Conservation (phyloP, 495 filamentous ascomycete genomes). For the Penicillium atrosanguineum region DNA sequence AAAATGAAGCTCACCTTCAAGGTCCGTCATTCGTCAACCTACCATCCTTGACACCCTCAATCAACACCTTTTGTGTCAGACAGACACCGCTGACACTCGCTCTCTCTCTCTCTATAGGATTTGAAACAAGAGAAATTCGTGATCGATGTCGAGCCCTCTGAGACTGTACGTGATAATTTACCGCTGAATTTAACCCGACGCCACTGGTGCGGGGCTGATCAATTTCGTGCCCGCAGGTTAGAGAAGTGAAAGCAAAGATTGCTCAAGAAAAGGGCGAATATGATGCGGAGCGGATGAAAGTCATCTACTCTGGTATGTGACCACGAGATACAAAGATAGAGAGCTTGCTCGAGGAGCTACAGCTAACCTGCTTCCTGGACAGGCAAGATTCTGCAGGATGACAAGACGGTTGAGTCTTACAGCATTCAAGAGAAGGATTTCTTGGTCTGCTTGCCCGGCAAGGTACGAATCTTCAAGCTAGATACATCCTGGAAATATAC, state of each 20-base stretch:
- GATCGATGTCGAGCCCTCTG: constrained; percentile 88
- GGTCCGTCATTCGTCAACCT: constrained; percentile 40
- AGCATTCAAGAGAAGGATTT: constrained; percentile 99
- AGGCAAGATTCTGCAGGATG: constrained; percentile 99
- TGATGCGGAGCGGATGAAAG: constrained; percentile 82
- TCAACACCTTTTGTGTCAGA: not conserved
- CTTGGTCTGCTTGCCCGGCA: constrained; percentile 93
- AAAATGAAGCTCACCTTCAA: constrained; percentile 87
- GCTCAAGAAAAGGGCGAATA: constrained; percentile 77
- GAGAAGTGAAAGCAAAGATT: constrained; percentile 86
- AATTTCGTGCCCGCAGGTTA: constrained; percentile 60
- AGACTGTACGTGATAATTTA: constrained; percentile 62
- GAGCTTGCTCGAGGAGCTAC: not conserved
- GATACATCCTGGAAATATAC: not conserved
- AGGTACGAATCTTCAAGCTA: constrained; percentile 54
- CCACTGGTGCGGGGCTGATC: constrained; percentile 31
- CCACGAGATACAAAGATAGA: not conserved
- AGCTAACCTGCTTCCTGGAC: constrained; percentile 3
- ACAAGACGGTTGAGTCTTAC: constrained; percentile 90
- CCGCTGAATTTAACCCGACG: not conserved
- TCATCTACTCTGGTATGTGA: constrained; percentile 87
- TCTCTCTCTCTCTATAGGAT: constrained; percentile 57
- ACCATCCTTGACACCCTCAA: constrained; percentile 15
- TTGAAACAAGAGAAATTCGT: constrained; percentile 97
- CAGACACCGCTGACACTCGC: constrained; percentile 11